Conservation (phyloP, 331 rosid species). For the Pyrus hybrid region DNA sequence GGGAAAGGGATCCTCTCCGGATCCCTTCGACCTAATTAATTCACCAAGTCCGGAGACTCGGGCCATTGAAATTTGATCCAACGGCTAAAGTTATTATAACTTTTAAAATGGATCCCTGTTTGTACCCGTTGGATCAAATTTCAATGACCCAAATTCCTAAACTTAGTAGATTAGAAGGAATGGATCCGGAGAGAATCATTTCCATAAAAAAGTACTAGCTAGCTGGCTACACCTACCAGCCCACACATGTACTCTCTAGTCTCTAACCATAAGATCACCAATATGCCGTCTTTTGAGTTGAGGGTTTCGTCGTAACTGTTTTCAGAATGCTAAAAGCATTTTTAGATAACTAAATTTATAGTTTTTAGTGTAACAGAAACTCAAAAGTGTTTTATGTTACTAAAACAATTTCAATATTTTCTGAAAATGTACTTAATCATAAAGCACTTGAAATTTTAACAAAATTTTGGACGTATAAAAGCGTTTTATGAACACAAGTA, state of each 20-base stretch:
- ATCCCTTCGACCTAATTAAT: no score
- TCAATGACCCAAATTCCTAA: accelerated
- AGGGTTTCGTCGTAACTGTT: not conserved
- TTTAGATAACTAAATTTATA: no score
- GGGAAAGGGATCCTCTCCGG: no score
- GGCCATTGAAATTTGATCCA: no score
- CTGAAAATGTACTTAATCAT: not conserved
- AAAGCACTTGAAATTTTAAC: not conserved
- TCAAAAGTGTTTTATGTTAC: no score
- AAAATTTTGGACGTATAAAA: no score
- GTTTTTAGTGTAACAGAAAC: no score
- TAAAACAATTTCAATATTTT: no score
- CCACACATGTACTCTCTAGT: not conserved
- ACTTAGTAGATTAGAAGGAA: accelerated
- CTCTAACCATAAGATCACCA: not conserved
- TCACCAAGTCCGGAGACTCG: accelerated
- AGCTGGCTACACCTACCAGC: not conserved
- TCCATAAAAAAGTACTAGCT: not conserved
- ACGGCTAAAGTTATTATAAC: no score
- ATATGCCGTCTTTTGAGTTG: not conserved
- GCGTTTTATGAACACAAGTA: not conserved
- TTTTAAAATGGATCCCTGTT: accelerated
- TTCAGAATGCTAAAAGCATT: no score
- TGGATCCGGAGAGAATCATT: no score
- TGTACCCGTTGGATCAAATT: no score